Percentiles rank a stretch among this genome's conserved stretches.
phyloP scores from a whole-genome alignment of 1,284 basidiomycete species.

The Lentinus polychrous region DNA sequence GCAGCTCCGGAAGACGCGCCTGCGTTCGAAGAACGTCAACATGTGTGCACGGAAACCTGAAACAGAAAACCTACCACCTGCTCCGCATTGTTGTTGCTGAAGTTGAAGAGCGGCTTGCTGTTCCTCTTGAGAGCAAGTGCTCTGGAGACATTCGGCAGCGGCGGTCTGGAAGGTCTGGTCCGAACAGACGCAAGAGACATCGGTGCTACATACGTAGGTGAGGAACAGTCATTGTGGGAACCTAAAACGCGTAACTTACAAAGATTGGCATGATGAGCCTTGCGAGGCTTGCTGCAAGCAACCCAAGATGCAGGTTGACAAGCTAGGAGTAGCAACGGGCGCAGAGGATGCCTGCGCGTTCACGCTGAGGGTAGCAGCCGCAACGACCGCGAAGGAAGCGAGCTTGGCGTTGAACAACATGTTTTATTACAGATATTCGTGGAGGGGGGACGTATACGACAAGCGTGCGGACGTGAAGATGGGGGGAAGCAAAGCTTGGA shows the following conservation, averaged over 20 bases:
- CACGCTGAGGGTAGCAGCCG: conserved; percentile 10
- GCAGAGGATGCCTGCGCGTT: conserved; percentile 14
- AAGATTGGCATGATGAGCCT: conserved; percentile 13
- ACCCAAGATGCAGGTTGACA: conserved; percentile 14
- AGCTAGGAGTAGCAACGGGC: conserved; percentile 11
- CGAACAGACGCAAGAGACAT: conserved; percentile 23
- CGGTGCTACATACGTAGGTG: conserved; percentile 13
- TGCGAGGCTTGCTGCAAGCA: conserved; percentile 16
- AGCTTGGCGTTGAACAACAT: conserved; percentile 15
- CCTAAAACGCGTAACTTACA: conserved; percentile 13
- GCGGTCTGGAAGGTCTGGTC: conserved; percentile 18
- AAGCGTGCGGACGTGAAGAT: background rate
- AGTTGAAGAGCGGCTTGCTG: conserved; percentile 16
- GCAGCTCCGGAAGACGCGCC: conserved; percentile 1
- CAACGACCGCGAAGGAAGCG: conserved; percentile 14
- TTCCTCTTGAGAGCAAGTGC: conserved; percentile 18
- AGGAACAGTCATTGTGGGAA: background rate
- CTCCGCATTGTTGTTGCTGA: conserved; percentile 20
- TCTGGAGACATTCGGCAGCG: conserved; percentile 15
- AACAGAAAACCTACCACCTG: conserved; percentile 19
- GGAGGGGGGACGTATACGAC: background rate
- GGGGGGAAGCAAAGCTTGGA: background rate
- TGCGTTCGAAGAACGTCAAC: background rate
- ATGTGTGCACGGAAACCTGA: background rate
- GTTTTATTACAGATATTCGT: background rate